Evolutionary conservation across 805 yeast species (phyloP).

Genomic region (Wickerhamomyces silvicola): DNA sequence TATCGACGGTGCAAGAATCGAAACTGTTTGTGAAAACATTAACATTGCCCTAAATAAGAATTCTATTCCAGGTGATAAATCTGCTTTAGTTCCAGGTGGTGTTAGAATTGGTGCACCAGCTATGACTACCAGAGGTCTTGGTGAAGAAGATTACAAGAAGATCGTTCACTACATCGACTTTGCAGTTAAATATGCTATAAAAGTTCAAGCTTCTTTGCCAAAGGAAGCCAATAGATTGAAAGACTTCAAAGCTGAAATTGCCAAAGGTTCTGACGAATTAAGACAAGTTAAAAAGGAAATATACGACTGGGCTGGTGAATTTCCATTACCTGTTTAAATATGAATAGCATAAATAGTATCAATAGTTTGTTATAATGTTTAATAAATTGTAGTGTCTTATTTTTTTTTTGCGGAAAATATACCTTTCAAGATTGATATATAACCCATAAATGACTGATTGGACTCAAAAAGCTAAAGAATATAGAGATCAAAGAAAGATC

Average conservation of each 20-base stretch:
- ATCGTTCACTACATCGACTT: constrained; percentile 76
- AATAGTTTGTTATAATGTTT: no score
- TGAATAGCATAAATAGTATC: no score
- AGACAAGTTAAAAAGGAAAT: constrained; percentile 68
- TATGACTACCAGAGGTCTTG: constrained; percentile 95
- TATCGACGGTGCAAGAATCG: constrained; percentile 96
- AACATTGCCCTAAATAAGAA: constrained; percentile 96
- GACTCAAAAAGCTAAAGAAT: no score
- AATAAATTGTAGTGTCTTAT: no score
- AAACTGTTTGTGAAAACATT: constrained; percentile 87
- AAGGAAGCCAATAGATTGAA: constrained; percentile 90
- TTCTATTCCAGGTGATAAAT: constrained; percentile 96
- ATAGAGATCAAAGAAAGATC: no score
- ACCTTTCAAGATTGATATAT: no score
- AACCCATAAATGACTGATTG: no score
- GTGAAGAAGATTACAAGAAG: constrained; percentile 75
- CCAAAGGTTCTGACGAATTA: constrained; percentile 66
- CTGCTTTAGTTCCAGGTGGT: constrained; percentile 96
- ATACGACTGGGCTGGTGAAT: constrained; percentile 84
- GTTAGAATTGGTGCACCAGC: constrained; percentile 98
- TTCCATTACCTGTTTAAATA: constrained; percentile 58
- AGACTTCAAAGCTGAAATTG: constrained; percentile 85
- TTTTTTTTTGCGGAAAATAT: no score
- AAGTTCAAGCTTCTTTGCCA: constrained; percentile 75
- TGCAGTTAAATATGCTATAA: constrained; percentile 70